A percentile compares a stretch with the other conserved stretches of the same genome.
Evolutionary conservation across 2,329 filamentous ascomycete genomes (phyloP).

Genomic region (Immersiporthe knoxdaviesiana): DNA sequence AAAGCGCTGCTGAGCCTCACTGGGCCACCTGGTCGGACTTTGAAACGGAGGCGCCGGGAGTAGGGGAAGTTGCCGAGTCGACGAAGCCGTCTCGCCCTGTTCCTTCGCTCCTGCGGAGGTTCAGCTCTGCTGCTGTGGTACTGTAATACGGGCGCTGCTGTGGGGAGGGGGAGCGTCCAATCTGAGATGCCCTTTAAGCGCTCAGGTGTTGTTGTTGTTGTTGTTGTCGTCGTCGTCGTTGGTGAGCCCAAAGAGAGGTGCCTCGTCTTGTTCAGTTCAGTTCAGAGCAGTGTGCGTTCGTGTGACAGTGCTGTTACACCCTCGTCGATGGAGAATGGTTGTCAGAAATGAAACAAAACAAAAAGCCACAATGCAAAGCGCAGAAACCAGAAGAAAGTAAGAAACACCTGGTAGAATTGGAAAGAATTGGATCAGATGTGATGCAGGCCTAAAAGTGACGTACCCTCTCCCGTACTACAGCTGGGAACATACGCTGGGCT

Average conservation of each 20-base stretch:
- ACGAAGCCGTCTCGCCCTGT: not conserved
- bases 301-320: not conserved
- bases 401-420: too few relatives aligned
- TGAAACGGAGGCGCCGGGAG: not conserved
- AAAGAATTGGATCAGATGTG: not conserved
- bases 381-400: not conserved
- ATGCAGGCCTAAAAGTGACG: not conserved
- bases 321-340: not conserved
- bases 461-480: not conserved
- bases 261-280: not conserved
- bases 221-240: not conserved
- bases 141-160: not conserved
- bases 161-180: not conserved
- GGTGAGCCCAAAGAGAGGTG: not conserved
- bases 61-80: not conserved
- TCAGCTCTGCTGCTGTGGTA: not conserved
- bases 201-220: not conserved
- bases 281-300: not conserved
- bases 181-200: not conserved
- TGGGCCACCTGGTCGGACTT: constrained; percentile 14
- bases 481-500: not conserved
- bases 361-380: not conserved
- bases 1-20: constrained; percentile 26
- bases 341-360: not conserved
- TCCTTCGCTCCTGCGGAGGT: not conserved